phyloP scores from a whole-genome alignment of 352 stramenopile species.

The Globisporangium orthogonon region DNA sequence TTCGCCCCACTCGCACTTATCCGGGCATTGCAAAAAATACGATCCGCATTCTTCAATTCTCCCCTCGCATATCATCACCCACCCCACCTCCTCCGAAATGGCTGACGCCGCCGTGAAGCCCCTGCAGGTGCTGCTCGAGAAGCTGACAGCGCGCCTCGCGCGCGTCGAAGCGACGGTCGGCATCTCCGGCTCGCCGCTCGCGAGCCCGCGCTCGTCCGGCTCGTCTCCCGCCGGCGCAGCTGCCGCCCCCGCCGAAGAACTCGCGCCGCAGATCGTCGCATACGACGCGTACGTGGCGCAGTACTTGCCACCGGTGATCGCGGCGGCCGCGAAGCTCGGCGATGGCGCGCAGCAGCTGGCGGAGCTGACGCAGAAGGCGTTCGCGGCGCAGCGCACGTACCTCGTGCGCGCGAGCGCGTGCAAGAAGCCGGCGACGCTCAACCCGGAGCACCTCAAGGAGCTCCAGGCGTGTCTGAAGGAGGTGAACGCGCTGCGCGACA shows the following conservation, averaged over 20 bases:
- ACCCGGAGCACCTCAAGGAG: constrained; percentile 64
- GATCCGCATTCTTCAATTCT: too few species aligned
- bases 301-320: constrained; percentile 81
- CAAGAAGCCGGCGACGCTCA: constrained; percentile 87
- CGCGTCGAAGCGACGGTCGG: constrained; percentile 77
- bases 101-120: constrained; percentile 57
- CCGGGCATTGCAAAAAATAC: too few species aligned
- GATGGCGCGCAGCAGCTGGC: constrained; percentile 78
- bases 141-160: constrained; percentile 58
- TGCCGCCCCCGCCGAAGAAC: constrained; percentile 19
- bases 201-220: constrained; percentile 4
- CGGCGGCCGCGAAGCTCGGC: constrained; percentile 69
- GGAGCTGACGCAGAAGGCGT: constrained; percentile 84
- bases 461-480: constrained; percentile 76
- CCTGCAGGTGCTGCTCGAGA: constrained; percentile 77
- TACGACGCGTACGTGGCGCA: constrained; percentile 89
- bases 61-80: too few species aligned
- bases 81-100: constrained; percentile 11
- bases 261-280: constrained; percentile 70
- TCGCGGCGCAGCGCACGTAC: constrained; percentile 87
- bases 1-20: too few species aligned
- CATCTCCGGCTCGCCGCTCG: constrained; percentile 23
- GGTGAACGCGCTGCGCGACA: constrained; percentile 66
- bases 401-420: constrained; percentile 90
- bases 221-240: constrained; percentile 6